Evolutionary conservation across 805 yeast species (phyloP).

Genomic region (Starmerella geochares): DNA sequence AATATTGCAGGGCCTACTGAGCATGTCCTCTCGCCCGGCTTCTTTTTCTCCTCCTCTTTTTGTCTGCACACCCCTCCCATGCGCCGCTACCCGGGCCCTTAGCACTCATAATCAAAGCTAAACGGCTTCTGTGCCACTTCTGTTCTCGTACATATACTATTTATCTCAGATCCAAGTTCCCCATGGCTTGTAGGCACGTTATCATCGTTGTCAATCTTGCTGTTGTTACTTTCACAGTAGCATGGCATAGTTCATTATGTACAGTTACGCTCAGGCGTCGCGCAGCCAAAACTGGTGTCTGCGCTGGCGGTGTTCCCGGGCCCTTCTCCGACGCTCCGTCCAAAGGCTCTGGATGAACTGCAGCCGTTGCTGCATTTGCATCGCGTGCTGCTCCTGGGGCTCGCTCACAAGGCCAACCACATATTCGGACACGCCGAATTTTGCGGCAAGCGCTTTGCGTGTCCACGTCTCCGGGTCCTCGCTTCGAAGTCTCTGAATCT

Average conservation of each 20-base stretch:
- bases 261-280: conserved; percentile 34
- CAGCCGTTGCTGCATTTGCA: conserved; percentile 42
- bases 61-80: not conserved
- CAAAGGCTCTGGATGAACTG: conserved; percentile 39
- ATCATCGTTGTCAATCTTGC: too few species aligned
- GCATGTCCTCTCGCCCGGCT: too few species aligned
- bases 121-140: not conserved
- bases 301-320: conserved; percentile 48
- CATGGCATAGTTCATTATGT: not conserved
- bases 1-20: not conserved
- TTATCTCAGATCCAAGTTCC: not conserved
- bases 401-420: conserved; percentile 47
- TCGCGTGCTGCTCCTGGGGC: conserved; percentile 32
- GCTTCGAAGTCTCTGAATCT: conserved; percentile 47
- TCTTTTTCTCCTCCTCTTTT: too few species aligned
- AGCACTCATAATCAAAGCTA: not conserved
- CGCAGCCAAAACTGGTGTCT: conserved; percentile 57
- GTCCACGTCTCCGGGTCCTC: conserved; percentile 56
- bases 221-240: too few species aligned
- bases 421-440: conserved; percentile 44
- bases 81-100: not conserved
- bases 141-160: not conserved
- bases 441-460: conserved; percentile 48
- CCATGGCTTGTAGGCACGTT: too few species aligned
- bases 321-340: conserved; percentile 40